These are phyloP conservation scores for Teratosphaeria destructans DNA, from an alignment of 2,329 filamentous ascomycete species.

Conservation along the genomic window DNA sequence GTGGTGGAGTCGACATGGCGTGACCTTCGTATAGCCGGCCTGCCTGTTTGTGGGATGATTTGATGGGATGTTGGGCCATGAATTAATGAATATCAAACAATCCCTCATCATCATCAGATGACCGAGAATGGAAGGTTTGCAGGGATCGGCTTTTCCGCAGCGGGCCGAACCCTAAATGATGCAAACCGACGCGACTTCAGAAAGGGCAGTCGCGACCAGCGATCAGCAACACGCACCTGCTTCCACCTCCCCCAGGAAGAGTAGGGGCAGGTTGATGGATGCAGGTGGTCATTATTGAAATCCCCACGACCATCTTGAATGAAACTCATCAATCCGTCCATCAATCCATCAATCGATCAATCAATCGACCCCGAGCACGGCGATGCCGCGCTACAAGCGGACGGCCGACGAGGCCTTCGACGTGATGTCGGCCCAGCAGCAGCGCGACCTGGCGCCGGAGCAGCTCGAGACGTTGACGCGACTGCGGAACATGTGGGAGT, in stretches of 20 bases:
- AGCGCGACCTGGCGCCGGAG: slow-evolving; percentile 11
- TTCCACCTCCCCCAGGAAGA: no score
- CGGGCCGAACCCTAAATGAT: neutral
- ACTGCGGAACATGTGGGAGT: slow-evolving; percentile 89
- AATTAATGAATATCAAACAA: no score
- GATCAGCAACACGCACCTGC: neutral
- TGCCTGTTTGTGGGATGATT: neutral
- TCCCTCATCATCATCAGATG: no score
- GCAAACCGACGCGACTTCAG: neutral
- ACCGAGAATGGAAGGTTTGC: no score
- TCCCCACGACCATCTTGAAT: neutral
- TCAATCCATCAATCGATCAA: no score
- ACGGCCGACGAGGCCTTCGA: slow-evolving; percentile 41
- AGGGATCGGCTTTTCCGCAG: neutral
- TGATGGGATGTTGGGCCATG: neutral
- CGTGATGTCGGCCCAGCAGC: slow-evolving; percentile 20
- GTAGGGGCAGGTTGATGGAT: no score
- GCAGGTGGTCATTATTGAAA: no score
- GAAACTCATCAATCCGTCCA: neutral
- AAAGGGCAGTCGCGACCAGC: neutral
- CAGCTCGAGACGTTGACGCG: slow-evolving; percentile 46
- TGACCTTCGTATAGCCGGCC: no score
- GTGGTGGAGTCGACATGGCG: no score
- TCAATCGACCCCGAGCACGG: slow-evolving; percentile 1
- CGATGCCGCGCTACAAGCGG: slow-evolving; percentile 47